Evolutionary conservation across 2,329 filamentous ascomycete genomes (phyloP).

Genomic region (Ceratocystis ficicola): DNA sequence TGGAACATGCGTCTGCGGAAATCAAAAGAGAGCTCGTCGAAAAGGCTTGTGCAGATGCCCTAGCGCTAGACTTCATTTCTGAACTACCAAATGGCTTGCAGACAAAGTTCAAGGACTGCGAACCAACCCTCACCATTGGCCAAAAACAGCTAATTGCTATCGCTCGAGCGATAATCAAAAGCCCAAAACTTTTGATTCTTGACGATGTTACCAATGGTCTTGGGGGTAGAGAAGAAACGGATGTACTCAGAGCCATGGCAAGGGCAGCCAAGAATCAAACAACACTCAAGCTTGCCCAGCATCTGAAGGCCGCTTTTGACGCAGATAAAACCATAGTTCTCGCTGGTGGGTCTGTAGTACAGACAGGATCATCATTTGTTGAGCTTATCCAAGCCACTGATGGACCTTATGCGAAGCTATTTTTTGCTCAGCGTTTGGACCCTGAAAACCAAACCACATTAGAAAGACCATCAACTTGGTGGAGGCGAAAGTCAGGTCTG

Average conservation of each 20-base stretch:
- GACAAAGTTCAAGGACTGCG: conserved; percentile 43
- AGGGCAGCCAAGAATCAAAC: conserved; percentile 43
- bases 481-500: conserved; percentile 20
- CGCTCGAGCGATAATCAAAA: conserved; percentile 33
- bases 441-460: conserved; percentile 21
- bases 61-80: conserved; percentile 41
- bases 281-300: conserved; percentile 52
- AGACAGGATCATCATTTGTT: conserved; percentile 48
- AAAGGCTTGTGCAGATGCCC: conserved; percentile 39
- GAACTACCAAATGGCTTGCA: conserved; percentile 33
- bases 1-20: conserved; percentile 38
- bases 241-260: conserved; percentile 44
- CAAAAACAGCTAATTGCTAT: conserved; percentile 55
- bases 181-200: conserved; percentile 45
- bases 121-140: conserved; percentile 47
- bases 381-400: conserved; percentile 37
- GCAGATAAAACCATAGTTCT: conserved; percentile 55
- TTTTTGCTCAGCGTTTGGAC: conserved; percentile 28
- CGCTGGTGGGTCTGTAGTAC: conserved; percentile 50
- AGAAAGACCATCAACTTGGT: conserved; percentile 18
- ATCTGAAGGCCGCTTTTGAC: conserved; percentile 43
- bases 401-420: conserved; percentile 36
- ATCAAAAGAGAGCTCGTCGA: conserved; percentile 37
- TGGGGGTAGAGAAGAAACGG: conserved; percentile 33
- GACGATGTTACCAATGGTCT: conserved; percentile 54